Evolutionary conservation across 306 rosid species (phyloP).

Genomic region (Vicia villosa): DNA sequence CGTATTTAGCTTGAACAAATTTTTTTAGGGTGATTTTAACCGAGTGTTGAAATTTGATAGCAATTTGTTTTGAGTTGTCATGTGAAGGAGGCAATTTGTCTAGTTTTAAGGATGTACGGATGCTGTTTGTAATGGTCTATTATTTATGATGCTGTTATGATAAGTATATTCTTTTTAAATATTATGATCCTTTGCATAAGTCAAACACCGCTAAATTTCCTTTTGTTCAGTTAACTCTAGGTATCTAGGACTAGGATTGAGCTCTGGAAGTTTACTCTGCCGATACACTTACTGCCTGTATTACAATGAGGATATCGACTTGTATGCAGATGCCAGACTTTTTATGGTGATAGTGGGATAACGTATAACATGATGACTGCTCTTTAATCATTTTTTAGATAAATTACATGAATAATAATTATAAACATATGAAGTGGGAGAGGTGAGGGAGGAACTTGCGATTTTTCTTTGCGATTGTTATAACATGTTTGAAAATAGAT

Average conservation of each 20-base stretch:
- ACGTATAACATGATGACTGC: no score
- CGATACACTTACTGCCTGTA: slow-evolving; percentile 5
- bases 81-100: not conserved
- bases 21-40: slow-evolving; percentile 21
- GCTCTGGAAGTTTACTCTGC: slow-evolving; percentile 8
- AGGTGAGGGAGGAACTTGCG: no score
- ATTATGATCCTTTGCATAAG: no score
- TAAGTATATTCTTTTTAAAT: not conserved
- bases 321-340: not conserved
- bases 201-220: no score
- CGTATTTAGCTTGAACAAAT: not conserved
- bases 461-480: no score
- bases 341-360: no score
- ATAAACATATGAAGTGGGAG: no score
- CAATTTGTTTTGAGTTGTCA: slow-evolving; percentile 21
- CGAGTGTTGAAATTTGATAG: slow-evolving; percentile 2
- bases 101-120: no score
- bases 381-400: no score
- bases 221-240: slow-evolving; percentile 17
- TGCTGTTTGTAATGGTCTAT: slow-evolving; percentile 21
- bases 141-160: not conserved
- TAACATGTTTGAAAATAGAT: no score
- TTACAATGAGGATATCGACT: not conserved
- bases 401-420: no score
- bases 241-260: slow-evolving; percentile 19